A percentile compares a stretch with the other conserved stretches of the same genome.
These are phyloP conservation scores for Fusarium liriodendri DNA, from an alignment of 2,329 filamentous ascomycete species.

Conservation along the genomic window DNA sequence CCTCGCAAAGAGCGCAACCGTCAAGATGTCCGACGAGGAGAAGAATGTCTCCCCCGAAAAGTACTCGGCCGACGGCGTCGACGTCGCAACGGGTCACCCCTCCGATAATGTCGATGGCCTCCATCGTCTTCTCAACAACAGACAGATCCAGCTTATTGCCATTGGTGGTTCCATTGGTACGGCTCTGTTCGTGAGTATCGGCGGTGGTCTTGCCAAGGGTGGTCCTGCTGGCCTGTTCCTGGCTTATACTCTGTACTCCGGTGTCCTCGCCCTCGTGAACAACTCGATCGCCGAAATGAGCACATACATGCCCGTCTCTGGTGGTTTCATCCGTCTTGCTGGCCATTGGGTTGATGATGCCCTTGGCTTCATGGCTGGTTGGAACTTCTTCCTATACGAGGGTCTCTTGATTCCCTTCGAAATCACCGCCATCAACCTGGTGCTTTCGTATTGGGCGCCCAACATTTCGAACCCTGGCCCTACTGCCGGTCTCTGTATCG, in stretches of 20 bases:
- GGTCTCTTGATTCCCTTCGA: constrained; percentile 57
- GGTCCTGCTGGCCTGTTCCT: constrained; percentile 65
- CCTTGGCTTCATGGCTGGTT: constrained; percentile 64
- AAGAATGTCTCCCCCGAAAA: constrained; percentile 37
- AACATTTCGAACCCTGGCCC: constrained; percentile 71
- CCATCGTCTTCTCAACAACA: constrained; percentile 63
- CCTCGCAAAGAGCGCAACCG: constrained; percentile 17
- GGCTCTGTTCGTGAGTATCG: constrained; percentile 71
- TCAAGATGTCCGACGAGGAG: constrained; percentile 43
- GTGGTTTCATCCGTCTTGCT: constrained; percentile 73
- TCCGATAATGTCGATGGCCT: constrained; percentile 51
- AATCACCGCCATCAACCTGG: constrained; percentile 55
- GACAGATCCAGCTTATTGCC: constrained; percentile 69
- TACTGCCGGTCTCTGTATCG: constrained; percentile 71
- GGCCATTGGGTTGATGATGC: constrained; percentile 76
- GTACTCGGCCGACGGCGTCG: constrained; percentile 38
- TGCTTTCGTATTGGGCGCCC: constrained; percentile 54
- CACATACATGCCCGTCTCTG: constrained; percentile 70
- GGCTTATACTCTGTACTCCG: constrained; percentile 67
- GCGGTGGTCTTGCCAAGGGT: constrained; percentile 60
- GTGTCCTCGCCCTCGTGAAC: constrained; percentile 70
- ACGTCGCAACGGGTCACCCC: constrained; percentile 38
- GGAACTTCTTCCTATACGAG: constrained; percentile 60
- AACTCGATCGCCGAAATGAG: constrained; percentile 75
- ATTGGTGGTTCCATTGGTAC: constrained; percentile 69